Evolutionary conservation across 1,139 yeast genomes (phyloP), one percentile per base, ranked within the genome.

Genomic region (Saccharomycopsis hybrid): DNA sequence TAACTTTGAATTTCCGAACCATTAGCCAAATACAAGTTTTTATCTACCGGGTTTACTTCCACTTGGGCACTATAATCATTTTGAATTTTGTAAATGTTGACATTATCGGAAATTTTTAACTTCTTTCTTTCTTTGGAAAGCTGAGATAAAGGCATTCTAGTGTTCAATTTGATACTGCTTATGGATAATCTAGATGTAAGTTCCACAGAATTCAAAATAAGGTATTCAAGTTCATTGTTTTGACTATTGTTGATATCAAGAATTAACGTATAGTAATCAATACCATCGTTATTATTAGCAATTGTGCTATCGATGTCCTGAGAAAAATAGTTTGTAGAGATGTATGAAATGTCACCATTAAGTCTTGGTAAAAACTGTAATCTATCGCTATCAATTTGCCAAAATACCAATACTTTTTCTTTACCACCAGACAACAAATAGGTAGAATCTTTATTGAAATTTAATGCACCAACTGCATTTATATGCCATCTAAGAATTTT

Each of bases 341-440:
- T 72, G 30, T 72, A 67, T 7, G 42, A 18, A 11, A 52, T 80
- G 5, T 76, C 70, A 51, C 97, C 97, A 56, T 84, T 84, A 52
- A 94, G 73, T 61, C 99, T 77, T 35, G 99, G 98, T 59, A 94
- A 75, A 62, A 89, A 92, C 65, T 90, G 97, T 57, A 87, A 89
- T 61, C 85, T 80, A 62, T 86, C 95, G 11, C 94, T 85, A 49
- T 82, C 88, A 57, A 92, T 70, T 64, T 90, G 96, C 99, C 99
- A 94, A 62, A 90, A 87, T 27, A 90, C 96, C 58, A 92, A 72
- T 3, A 92, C 98, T 58, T 84, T 84, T 68, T 94, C 99, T 59
- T 79, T 70, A 49, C 98, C 98, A 55, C 99, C 98, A n/a, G 97
- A 86, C 4, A 94, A 66, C 54, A 94, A 70, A 64, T 90, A 92